These are phyloP conservation scores for Wallacemonas sp. DNA, from an alignment of 208 protist species.

Conservation along the genomic window DNA sequence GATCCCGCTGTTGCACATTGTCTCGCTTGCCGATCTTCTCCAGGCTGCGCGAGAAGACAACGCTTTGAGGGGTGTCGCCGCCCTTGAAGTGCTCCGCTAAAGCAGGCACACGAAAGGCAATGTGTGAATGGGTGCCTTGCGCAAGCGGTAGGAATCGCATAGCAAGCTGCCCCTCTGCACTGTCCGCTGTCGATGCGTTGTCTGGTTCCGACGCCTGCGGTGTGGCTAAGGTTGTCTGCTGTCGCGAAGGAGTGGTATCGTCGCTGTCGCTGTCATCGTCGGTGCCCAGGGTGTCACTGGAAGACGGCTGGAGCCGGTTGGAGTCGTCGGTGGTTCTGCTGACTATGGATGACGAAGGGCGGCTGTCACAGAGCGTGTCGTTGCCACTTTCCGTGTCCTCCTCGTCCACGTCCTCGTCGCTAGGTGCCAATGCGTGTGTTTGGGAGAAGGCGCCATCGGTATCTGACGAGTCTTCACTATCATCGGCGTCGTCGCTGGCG, in stretches of 20 bases:
- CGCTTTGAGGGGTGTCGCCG: conserved; percentile 30
- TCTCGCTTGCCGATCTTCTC: conserved; percentile 58
- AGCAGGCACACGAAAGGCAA: conserved; percentile 27
- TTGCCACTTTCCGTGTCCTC: conserved; percentile 1
- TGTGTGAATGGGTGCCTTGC: conserved; percentile 36
- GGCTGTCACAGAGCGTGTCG: no score
- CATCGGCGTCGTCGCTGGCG: no score
- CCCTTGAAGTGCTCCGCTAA: conserved; percentile 34
- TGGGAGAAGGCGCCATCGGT: no score
- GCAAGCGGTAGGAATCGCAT: conserved; percentile 28
- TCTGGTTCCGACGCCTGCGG: neutral
- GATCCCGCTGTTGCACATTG: conserved; percentile 42
- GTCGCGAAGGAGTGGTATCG: neutral
- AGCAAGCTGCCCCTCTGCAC: conserved; percentile 10
- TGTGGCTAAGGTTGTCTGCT: neutral
- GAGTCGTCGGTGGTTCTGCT: no score
- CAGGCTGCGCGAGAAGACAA: conserved; percentile 56
- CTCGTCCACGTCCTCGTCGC: no score
- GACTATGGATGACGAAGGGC: no score
- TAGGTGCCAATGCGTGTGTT: no score
- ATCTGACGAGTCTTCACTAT: no score
- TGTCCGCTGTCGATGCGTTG: no score
- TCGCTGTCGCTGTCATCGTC: conserved; percentile 4
- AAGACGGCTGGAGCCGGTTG: no score
- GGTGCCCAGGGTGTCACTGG: no score